These are phyloP conservation scores for Lycium barbarum DNA, from an alignment of 257 asterid species.

Conservation along the genomic window DNA sequence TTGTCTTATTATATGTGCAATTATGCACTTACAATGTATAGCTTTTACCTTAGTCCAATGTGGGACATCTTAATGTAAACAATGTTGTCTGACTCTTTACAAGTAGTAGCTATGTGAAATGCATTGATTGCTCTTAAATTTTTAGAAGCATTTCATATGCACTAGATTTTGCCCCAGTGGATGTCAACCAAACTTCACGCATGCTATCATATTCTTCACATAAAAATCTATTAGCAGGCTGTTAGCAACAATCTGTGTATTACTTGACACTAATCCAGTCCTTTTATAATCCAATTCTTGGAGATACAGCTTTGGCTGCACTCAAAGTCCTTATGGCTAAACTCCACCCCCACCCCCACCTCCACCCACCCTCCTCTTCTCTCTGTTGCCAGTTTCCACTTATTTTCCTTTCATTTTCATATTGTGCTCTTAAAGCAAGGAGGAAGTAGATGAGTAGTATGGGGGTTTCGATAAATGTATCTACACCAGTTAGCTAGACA, in stretches of 20 bases:
- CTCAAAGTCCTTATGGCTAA: neutral
- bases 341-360: too few species aligned
- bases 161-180: neutral
- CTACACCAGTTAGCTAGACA: neutral
- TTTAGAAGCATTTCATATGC: neutral
- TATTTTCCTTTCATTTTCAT: neutral
- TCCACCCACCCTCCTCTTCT: too few species aligned
- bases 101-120: neutral
- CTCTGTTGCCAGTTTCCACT: neutral
- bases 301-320: neutral
- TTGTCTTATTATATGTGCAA: neutral
- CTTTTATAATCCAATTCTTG: neutral
- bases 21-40: neutral
- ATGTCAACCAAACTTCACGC: constrained; percentile 6
- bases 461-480: neutral
- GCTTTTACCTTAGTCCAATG: neutral
- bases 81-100: neutral
- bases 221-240: neutral
- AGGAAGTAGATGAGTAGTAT: neutral
- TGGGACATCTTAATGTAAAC: constrained; percentile 10
- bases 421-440: neutral
- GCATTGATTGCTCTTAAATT: constrained; percentile 1
- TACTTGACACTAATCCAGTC: neutral
- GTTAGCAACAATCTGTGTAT: neutral
- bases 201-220: constrained; percentile 16